Conservation (phyloP, 306 rosid species). For the Styphnolobium japonicum region DNA sequence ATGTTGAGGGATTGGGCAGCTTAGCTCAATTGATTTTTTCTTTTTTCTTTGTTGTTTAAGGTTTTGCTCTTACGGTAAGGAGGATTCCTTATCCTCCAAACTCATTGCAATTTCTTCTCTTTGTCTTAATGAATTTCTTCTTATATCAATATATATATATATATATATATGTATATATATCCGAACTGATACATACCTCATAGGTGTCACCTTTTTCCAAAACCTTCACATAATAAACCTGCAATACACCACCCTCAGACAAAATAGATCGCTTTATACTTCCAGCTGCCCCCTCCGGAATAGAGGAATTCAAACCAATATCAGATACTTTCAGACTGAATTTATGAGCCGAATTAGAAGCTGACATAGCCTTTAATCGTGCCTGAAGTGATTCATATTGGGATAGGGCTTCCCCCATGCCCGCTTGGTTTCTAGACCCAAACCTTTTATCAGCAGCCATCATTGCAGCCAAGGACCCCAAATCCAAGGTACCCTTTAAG, state of each 20-base stretch:
- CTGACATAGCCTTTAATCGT: conserved; percentile 57
- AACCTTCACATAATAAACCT: conserved; percentile 93
- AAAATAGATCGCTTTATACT: conserved; percentile 83
- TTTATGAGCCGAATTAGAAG: conserved; percentile 63
- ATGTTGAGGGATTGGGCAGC: too few relatives aligned
- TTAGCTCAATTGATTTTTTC: too few relatives aligned
- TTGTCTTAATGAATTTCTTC: too few relatives aligned
- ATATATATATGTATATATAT: too few relatives aligned
- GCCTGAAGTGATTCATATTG: conserved; percentile 86
- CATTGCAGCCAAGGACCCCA: conserved; percentile 93
- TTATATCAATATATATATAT: too few relatives aligned
- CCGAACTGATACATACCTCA: conserved; percentile 72
- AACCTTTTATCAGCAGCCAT: conserved; percentile 73
- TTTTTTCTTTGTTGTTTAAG: too few relatives aligned
- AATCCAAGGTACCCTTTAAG: conserved; percentile 91
- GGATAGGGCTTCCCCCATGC: conserved; percentile 79
- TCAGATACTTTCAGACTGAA: conserved; percentile 82
- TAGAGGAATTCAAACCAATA: conserved; percentile 65
- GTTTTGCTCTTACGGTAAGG: too few relatives aligned
- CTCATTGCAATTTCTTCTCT: too few relatives aligned
- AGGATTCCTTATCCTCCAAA: too few relatives aligned
- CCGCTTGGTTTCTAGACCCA: conserved; percentile 59
- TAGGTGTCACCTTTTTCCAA: conserved; percentile 98
- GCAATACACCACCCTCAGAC: conserved; percentile 93
- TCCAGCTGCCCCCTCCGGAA: conserved; percentile 99